phyloP scores from a whole-genome alignment of 2,329 filamentous ascomycete genomes.

The Venturia effusa region DNA sequence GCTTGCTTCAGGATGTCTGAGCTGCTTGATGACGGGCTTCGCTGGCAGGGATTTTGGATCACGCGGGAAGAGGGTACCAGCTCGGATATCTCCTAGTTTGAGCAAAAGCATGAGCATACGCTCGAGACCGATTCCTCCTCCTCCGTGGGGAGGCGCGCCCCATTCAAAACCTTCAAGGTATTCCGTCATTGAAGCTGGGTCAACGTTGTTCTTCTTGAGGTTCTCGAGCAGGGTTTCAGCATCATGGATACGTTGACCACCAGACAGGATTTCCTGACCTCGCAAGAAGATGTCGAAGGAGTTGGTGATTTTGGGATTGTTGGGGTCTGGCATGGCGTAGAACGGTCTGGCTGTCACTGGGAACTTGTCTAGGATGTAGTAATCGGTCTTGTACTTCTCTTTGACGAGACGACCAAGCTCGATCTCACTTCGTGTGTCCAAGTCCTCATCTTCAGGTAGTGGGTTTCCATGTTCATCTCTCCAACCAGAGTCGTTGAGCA shows the following conservation, averaged over 20 bases:
- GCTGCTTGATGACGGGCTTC: conserved; percentile 46
- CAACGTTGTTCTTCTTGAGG: conserved; percentile 65
- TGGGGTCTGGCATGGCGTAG: conserved; percentile 76
- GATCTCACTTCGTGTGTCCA: conserved; percentile 78
- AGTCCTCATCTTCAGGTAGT: conserved; percentile 63
- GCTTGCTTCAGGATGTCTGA: conserved; percentile 82
- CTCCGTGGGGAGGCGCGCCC: conserved; percentile 80
- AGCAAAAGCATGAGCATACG: conserved; percentile 79
- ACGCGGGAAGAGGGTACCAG: conserved; percentile 76
- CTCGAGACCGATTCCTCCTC: conserved; percentile 82
- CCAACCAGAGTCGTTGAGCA: conserved; percentile 72
- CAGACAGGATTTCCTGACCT: conserved; percentile 85
- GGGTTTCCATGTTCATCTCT: conserved; percentile 64
- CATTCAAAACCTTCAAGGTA: conserved; percentile 83
- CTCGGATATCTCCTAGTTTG: conserved; percentile 77
- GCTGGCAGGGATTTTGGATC: conserved; percentile 79
- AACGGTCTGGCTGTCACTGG: conserved; percentile 75
- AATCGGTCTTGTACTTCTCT: conserved; percentile 79
- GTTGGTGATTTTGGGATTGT: conserved; percentile 66
- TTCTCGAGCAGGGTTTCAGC: conserved; percentile 61
- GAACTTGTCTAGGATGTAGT: conserved; percentile 92
- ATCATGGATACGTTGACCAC: conserved; percentile 87
- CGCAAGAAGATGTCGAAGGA: conserved; percentile 93
- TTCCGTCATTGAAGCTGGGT: conserved; percentile 76
- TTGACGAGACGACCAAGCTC: conserved; percentile 74